Percentiles rank a stretch among this genome's conserved stretches.
Conservation (phyloP, 140 eudicot genomes). For the Senecio squalidus region DNA sequence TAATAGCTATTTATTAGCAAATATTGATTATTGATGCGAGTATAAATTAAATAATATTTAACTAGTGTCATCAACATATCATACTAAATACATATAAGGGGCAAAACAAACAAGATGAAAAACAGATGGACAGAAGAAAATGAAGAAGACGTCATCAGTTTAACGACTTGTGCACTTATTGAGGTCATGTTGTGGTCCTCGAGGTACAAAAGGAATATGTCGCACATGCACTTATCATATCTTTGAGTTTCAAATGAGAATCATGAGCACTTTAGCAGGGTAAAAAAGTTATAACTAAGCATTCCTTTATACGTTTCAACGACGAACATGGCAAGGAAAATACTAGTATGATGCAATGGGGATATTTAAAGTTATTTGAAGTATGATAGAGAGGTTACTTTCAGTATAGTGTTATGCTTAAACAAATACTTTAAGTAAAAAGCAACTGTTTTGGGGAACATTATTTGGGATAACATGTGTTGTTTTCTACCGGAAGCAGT, state of each 20-base stretch:
- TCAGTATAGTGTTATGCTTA: not conserved
- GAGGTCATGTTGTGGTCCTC: constrained; percentile 1
- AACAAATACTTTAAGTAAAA: constrained; percentile 3
- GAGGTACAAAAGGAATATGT: not conserved
- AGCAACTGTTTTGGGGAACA: constrained; percentile 11
- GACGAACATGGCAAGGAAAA: constrained; percentile 2
- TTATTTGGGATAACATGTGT: constrained; percentile 11
- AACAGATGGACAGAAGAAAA: no score
- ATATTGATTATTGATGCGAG: no score
- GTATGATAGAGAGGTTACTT: not conserved
- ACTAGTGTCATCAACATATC: no score
- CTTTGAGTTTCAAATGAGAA: constrained; percentile 7
- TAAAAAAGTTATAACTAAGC: not conserved
- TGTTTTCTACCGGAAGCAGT: constrained; percentile 1
- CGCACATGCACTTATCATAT: constrained; percentile 4
- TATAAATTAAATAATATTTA: no score
- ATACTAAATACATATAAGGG: no score
- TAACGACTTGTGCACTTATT: not conserved
- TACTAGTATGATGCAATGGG: not conserved
- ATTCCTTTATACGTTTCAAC: not conserved
- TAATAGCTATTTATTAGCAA: no score
- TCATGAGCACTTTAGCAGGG: not conserved
- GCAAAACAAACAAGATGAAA: no score
- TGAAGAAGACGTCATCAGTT: not conserved
- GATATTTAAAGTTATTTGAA: not conserved